phyloP scores from a whole-genome alignment of 345 rosid species.

The Eucalyptus regnans region DNA sequence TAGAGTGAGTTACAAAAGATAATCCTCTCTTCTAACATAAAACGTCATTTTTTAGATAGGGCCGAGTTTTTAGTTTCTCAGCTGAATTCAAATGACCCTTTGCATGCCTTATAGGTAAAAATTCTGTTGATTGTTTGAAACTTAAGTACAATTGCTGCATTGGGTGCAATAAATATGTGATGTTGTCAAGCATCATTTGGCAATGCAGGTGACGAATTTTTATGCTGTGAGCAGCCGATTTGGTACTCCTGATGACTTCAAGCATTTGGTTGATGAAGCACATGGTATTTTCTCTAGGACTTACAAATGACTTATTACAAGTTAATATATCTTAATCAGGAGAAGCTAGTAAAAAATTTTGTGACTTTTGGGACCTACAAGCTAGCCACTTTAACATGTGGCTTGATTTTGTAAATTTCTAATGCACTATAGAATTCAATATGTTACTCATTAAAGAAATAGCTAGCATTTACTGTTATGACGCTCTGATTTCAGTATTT shows the following conservation, averaged over 20 bases:
- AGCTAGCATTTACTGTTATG: not conserved
- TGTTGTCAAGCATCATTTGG: not conserved
- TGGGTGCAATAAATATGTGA: not conserved
- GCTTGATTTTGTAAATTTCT: not conserved
- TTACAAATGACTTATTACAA: not conserved
- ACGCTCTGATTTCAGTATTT: not conserved
- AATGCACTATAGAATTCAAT: not conserved
- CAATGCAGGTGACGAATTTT: conserved; percentile 61
- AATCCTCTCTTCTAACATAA: not conserved
- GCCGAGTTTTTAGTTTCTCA: not conserved
- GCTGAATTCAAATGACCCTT: not conserved
- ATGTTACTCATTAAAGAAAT: not conserved
- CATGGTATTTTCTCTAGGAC: conserved; percentile 47
- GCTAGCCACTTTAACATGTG: not conserved
- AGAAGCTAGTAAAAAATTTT: not conserved
- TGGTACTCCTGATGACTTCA: conserved; percentile 97
- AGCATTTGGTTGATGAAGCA: conserved; percentile 87
- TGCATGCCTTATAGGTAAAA: not conserved
- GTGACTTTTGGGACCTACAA: not conserved
- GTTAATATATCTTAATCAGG: not conserved
- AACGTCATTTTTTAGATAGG: not conserved
- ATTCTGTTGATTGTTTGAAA: not conserved
- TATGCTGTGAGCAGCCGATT: conserved; percentile 87
- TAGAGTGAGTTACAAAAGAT: conserved; percentile 39
- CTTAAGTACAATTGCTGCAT: not conserved